Evolutionary conservation across 257 asterid genomes (phyloP).

Genomic region (Solanum arcanum): DNA sequence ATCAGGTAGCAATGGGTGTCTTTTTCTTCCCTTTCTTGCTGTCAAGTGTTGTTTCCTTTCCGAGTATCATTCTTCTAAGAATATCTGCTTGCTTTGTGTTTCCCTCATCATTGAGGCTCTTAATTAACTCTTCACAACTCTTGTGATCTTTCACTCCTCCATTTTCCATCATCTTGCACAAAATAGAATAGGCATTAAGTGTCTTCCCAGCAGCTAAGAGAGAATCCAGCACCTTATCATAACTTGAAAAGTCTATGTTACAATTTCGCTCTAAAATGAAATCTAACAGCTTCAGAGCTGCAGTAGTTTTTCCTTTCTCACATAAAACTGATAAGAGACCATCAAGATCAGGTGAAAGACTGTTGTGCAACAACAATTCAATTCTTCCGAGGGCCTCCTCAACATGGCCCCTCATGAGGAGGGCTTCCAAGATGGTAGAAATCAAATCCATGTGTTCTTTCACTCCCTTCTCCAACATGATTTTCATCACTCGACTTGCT

Average conservation of each 20-base stretch:
- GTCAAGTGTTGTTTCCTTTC: slow-evolving; percentile 20
- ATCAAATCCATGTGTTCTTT: slow-evolving; percentile 62
- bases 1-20: slow-evolving; percentile 15
- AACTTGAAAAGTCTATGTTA: slow-evolving; percentile 34
- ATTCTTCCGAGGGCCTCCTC: slow-evolving; percentile 93
- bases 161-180: slow-evolving; percentile 66
- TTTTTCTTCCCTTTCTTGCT: slow-evolving; percentile 56
- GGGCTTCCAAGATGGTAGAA: slow-evolving; percentile 61
- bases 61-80: slow-evolving; percentile 54
- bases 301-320: slow-evolving; percentile 63
- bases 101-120: slow-evolving; percentile 71
- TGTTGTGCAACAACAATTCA: slow-evolving; percentile 61
- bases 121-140: slow-evolving; percentile 63
- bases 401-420: slow-evolving; percentile 80
- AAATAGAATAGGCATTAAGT: slow-evolving; percentile 71
- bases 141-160: slow-evolving; percentile 59
- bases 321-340: slow-evolving; percentile 46
- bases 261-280: slow-evolving; percentile 58
- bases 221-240: slow-evolving; percentile 84
- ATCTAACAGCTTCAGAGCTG: slow-evolving; percentile 75
- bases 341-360: slow-evolving; percentile 55
- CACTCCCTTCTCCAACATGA: slow-evolving; percentile 82
- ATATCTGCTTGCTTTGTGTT: slow-evolving; percentile 84
- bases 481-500: slow-evolving; percentile 87
- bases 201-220: slow-evolving; percentile 73